A percentile compares a stretch with the other conserved stretches of the same genome.
phyloP scores from a whole-genome alignment of 1,284 basidiomycete genomes.

The Bjerkandera adusta region DNA sequence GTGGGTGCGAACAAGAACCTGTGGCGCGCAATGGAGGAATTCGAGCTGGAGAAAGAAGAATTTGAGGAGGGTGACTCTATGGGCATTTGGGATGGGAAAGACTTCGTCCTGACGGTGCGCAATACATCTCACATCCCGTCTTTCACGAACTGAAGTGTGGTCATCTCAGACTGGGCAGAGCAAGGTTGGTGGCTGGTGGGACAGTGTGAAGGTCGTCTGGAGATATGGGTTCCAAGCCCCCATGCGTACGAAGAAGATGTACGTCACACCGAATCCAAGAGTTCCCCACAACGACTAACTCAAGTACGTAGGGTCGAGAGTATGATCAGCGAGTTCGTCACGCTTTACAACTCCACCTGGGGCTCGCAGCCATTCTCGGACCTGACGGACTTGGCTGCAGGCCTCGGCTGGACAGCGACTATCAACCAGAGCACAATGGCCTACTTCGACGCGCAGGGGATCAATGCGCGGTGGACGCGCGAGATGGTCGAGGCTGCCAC shows the following conservation, averaged over 20 bases:
- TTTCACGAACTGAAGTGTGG: background rate
- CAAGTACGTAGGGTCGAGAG: slow-evolving; percentile 47
- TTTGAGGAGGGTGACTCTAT: slow-evolving; percentile 53
- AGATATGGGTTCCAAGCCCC: slow-evolving; percentile 82
- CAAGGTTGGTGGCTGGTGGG: slow-evolving; percentile 58
- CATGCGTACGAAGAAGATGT: slow-evolving; percentile 57
- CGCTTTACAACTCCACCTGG: slow-evolving; percentile 55
- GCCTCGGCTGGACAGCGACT: slow-evolving; percentile 53
- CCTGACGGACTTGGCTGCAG: slow-evolving; percentile 52
- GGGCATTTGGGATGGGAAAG: slow-evolving; percentile 84
- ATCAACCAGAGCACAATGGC: slow-evolving; percentile 54
- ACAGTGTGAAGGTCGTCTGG: slow-evolving; percentile 70
- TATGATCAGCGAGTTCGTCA: slow-evolving; percentile 54
- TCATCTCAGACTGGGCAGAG: slow-evolving; percentile 35
- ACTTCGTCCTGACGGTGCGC: slow-evolving; percentile 54
- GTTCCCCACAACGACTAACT: background rate
- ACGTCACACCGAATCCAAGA: slow-evolving; percentile 23
- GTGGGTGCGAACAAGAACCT: slow-evolving; percentile 81
- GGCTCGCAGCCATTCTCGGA: slow-evolving; percentile 62
- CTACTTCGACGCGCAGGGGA: slow-evolving; percentile 57
- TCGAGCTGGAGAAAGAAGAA: slow-evolving; percentile 63
- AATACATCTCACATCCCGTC: no score
- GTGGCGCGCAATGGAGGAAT: slow-evolving; percentile 77
- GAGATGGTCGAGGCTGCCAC: slow-evolving; percentile 87
- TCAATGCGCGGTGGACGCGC: slow-evolving; percentile 58